Evolutionary conservation across 2,329 filamentous ascomycete species (phyloP).

Genomic region (Colletotrichum euphorbiae): DNA sequence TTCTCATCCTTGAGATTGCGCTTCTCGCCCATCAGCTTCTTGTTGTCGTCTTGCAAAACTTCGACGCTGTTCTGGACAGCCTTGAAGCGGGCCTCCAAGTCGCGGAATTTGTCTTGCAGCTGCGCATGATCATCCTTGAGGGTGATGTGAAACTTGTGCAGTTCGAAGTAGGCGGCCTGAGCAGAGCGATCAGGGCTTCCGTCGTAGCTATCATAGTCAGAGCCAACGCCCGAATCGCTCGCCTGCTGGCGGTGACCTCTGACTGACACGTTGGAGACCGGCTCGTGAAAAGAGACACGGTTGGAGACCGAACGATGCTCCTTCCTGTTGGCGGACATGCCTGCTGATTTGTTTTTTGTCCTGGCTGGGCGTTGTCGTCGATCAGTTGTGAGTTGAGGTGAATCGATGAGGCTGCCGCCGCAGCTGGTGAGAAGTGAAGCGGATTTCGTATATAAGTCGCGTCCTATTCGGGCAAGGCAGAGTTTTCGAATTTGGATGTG

Average conservation of each 20-base stretch:
- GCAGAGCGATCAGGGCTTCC: conserved; percentile 41
- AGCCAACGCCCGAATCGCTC: conserved; percentile 42
- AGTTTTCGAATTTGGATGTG: conserved; percentile 31
- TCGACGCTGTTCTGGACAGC: conserved; percentile 34
- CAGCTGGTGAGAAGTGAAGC: neutral
- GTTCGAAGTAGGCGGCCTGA: conserved; percentile 38
- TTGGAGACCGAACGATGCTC: conserved; percentile 16
- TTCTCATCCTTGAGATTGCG: conserved; percentile 47
- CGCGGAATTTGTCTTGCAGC: conserved; percentile 43
- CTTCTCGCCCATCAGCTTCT: conserved; percentile 42
- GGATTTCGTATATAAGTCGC: conserved; percentile 15
- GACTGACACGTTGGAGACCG: conserved; percentile 23
- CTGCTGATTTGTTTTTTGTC: conserved; percentile 3
- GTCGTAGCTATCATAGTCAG: conserved; percentile 41
- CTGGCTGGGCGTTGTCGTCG: conserved; percentile 10
- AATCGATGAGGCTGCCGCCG: conserved; percentile 6
- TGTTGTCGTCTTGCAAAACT: conserved; percentile 52
- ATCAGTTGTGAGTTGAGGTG: conserved; percentile 19
- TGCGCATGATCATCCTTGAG: conserved; percentile 42
- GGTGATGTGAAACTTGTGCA: conserved; percentile 15
- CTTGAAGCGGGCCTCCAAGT: conserved; percentile 45
- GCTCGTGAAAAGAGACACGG: conserved; percentile 31
- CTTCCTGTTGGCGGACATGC: conserved; percentile 40
- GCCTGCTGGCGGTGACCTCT: conserved; percentile 40
- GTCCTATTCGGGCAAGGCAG: conserved; percentile 13